A percentile compares a stretch with the other conserved stretches of the same genome.
These are phyloP conservation scores for Zymoseptoria passerinii DNA, from an alignment of 2,329 filamentous ascomycete species.

Conservation along the genomic window DNA sequence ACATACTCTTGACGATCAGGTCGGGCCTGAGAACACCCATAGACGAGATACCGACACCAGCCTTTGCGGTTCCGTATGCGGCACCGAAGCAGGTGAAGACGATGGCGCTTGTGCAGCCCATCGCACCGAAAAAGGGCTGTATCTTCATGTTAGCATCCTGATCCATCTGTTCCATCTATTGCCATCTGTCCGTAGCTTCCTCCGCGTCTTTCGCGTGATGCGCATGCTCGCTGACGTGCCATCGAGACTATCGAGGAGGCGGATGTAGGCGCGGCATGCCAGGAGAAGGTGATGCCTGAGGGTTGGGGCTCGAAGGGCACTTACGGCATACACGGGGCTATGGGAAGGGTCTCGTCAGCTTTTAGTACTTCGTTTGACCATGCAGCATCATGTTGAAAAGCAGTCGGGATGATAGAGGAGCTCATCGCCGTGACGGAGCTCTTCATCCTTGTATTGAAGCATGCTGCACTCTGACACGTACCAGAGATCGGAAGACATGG, in stretches of 20 bases:
- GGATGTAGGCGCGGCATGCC: slow-evolving; percentile 4
- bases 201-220: neutral
- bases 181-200: neutral
- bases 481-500: slow-evolving; percentile 76
- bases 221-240: neutral
- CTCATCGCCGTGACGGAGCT: neutral
- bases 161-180: neutral
- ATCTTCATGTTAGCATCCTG: slow-evolving; percentile 7
- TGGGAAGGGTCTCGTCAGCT: slow-evolving; percentile 23
- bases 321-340: slow-evolving; percentile 98
- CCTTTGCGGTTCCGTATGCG: slow-evolving; percentile 98
- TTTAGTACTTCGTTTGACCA: neutral
- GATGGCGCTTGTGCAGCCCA: slow-evolving; percentile 92
- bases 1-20: slow-evolving; percentile 97
- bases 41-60: slow-evolving; percentile 93
- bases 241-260: neutral
- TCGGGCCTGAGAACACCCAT: slow-evolving; percentile 98
- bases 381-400: neutral
- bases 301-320: slow-evolving; percentile 41
- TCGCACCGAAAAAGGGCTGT: slow-evolving; percentile 89
- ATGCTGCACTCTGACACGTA: slow-evolving; percentile 32
- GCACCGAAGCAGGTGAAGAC: slow-evolving; percentile 96
- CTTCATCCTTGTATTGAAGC: neutral
- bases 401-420: neutral
- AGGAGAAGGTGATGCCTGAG: slow-evolving; percentile 8